Percentiles rank a stretch among this genome's conserved stretches.
phyloP scores from a whole-genome alignment of 225 moss, liverwort and hornwort species.

The Neckera pumila region DNA sequence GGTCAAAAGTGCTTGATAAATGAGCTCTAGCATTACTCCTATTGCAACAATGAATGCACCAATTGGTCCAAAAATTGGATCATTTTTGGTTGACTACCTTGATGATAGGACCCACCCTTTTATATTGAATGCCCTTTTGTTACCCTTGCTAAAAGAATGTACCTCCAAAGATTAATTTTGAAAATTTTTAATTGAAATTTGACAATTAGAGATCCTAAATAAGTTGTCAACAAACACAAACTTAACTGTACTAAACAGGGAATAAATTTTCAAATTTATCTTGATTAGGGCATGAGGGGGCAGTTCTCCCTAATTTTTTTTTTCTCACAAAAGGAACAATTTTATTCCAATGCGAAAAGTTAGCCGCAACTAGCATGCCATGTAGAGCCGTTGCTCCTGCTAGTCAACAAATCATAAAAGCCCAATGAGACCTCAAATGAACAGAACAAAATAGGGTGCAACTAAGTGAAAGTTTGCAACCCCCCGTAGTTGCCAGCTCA shows the following conservation, averaged over 20 bases:
- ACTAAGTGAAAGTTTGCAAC: neutral
- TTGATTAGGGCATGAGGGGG: neutral
- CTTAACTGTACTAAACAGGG: too few relatives aligned
- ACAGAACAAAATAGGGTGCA: neutral
- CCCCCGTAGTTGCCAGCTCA: neutral
- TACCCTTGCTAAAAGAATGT: too few relatives aligned
- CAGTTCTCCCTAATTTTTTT: neutral
- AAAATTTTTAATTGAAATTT: neutral
- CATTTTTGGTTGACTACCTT: neutral
- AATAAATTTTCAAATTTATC: neutral
- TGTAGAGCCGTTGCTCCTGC: neutral
- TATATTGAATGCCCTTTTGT: neutral
- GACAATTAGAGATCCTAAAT: rapidly evolving
- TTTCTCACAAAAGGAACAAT: neutral
- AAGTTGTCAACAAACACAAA: neutral
- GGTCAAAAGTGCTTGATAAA: neutral
- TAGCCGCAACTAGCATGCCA: neutral
- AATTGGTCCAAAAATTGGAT: neutral
- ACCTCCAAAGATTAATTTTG: neutral
- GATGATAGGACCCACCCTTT: neutral
- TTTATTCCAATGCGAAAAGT: neutral
- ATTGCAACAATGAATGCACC: neutral
- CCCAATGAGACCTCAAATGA: neutral
- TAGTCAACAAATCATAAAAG: neutral
- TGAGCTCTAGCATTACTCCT: rapidly evolving